These are phyloP conservation scores for Dicorynia guianensis DNA, from an alignment of 306 rosid genomes.

Conservation along the genomic window DNA sequence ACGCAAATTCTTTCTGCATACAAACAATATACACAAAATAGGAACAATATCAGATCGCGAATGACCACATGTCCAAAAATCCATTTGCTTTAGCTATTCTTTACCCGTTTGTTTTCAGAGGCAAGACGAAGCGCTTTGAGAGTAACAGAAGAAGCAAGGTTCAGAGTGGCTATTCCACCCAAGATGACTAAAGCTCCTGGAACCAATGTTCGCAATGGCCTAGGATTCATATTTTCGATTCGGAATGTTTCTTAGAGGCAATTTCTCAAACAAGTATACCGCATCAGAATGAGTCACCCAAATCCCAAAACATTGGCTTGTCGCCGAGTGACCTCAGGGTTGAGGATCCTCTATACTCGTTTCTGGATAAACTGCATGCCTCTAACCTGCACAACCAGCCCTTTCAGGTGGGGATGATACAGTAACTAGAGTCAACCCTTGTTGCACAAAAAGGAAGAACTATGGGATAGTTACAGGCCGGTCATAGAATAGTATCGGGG, in stretches of 20 bases:
- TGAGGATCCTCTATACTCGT: no score
- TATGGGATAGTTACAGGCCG: no score
- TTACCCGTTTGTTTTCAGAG: slow-evolving; percentile 79
- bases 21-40: slow-evolving; percentile 9
- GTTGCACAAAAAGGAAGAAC: background rate
- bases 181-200: slow-evolving; percentile 58
- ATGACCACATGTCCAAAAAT: background rate
- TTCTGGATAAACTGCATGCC: no score
- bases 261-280: slow-evolving; percentile 45
- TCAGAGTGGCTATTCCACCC: slow-evolving; percentile 70
- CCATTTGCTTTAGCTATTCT: background rate
- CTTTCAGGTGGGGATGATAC: background rate
- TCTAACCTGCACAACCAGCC: background rate
- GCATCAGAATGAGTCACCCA: background rate
- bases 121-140: slow-evolving; percentile 58
- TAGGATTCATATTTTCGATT: slow-evolving; percentile 52
- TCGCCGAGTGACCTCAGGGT: background rate
- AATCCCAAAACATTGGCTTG: background rate
- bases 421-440: no score
- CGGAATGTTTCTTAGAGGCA: slow-evolving; percentile 22
- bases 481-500: no score
- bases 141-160: slow-evolving; percentile 68
- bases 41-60: background rate
- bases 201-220: slow-evolving; percentile 52
- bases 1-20: slow-evolving; percentile 62